Evolutionary conservation across 805 yeast genomes (phyloP).

Genomic region (Metschnikowia chrysomelidarum): DNA sequence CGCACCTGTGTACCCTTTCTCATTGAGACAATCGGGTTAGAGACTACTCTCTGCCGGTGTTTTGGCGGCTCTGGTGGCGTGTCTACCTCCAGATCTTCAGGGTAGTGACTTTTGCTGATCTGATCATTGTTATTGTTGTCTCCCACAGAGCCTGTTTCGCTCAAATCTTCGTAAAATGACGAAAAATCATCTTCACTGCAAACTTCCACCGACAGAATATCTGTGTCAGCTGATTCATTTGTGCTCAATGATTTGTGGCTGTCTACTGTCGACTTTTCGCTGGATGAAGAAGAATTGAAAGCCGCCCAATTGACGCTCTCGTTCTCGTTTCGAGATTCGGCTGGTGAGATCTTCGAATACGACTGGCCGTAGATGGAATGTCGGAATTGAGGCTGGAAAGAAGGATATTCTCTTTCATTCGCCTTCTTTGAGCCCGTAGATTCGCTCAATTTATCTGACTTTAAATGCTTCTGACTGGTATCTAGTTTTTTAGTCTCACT

Average conservation of each 20-base stretch:
- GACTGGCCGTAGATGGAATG: no score
- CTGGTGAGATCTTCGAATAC: no score
- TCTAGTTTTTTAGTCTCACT: no score
- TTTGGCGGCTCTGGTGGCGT: constrained; percentile 12
- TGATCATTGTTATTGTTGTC: constrained; percentile 1
- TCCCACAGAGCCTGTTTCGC: not conserved
- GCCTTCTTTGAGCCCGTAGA: no score
- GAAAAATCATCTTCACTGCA: constrained; percentile 1
- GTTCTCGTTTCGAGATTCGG: no score
- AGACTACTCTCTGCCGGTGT: constrained; percentile 4
- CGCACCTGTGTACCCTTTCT: not conserved
- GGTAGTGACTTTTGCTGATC: no score
- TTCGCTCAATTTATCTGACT: no score
- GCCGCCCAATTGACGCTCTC: no score
- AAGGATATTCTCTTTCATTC: no score
- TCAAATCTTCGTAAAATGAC: constrained; percentile 2
- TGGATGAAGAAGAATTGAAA: constrained; percentile 1
- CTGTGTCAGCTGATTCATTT: constrained; percentile 4
- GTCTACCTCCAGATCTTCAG: not conserved
- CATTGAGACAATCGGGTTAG: not conserved
- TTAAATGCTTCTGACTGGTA: no score
- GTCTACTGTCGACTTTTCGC: constrained; percentile 1
- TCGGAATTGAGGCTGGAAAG: no score
- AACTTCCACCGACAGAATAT: constrained; percentile 9
- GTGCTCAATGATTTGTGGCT: constrained; percentile 2